Percentiles rank a stretch among this genome's conserved stretches.
These are phyloP conservation scores for Myxozyma vanderwaltii DNA, from an alignment of 805 yeast genomes.

Conservation along the genomic window DNA sequence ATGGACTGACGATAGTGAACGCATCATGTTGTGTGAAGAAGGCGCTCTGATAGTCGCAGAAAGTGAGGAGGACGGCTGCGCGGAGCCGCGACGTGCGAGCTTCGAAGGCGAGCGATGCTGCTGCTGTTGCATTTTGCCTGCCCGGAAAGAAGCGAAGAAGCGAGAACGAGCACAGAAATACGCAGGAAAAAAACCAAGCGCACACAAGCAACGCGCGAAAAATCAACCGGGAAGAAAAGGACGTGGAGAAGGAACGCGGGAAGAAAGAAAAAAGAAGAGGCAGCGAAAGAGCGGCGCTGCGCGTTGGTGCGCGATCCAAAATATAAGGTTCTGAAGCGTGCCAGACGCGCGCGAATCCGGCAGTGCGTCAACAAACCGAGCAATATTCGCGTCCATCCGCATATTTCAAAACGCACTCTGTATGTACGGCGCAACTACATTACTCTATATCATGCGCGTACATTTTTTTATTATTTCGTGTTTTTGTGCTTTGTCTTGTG, in stretches of 20 bases:
- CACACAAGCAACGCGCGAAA: background rate
- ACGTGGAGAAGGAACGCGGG: background rate
- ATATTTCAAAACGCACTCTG: too few species aligned
- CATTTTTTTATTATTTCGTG: too few species aligned
- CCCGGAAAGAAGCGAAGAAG: background rate
- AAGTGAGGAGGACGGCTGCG: conserved; percentile 1
- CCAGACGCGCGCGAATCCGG: conserved; percentile 6
- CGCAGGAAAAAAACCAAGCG: background rate
- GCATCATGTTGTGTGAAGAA: conserved; percentile 27
- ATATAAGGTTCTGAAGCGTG: background rate
- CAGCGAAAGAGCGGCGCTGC: conserved; percentile 2
- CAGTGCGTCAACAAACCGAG: background rate
- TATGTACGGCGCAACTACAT: too few species aligned
- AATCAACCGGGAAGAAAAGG: background rate
- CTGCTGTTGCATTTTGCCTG: conserved; percentile 8
- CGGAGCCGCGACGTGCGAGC: conserved; percentile 18
- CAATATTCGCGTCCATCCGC: background rate
- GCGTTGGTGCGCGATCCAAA: background rate
- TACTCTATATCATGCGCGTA: too few species aligned
- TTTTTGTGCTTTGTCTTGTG: too few species aligned
- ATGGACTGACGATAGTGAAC: conserved; percentile 33
- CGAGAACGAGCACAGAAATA: background rate
- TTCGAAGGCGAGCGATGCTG: conserved; percentile 29
- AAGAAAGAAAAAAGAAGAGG: background rate
- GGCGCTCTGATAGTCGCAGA: conserved; percentile 23